Evolutionary conservation across 2,329 filamentous ascomycete genomes (phyloP).

Genomic region (Didymella keratinophila): DNA sequence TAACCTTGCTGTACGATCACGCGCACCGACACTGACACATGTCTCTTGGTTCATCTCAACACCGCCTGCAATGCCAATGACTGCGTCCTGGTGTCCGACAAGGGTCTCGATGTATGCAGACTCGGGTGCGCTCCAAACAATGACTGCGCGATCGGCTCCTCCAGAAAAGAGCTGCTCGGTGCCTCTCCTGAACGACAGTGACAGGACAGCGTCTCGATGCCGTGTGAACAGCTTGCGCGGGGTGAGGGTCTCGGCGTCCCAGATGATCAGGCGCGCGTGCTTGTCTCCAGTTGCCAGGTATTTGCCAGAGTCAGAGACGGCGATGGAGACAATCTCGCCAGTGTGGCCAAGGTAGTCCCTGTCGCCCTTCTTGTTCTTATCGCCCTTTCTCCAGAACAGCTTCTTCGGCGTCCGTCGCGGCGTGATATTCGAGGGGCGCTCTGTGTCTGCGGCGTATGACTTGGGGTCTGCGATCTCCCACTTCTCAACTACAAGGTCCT

Average conservation of each 20-base stretch:
- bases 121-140: slow-evolving; percentile 92
- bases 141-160: slow-evolving; percentile 90
- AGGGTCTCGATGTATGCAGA: slow-evolving; percentile 94
- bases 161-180: slow-evolving; percentile 92
- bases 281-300: slow-evolving; percentile 89
- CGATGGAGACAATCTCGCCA: slow-evolving; percentile 80
- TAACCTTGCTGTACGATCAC: slow-evolving; percentile 88
- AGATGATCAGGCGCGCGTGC: slow-evolving; percentile 85
- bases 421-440: slow-evolving; percentile 52
- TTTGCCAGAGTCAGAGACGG: slow-evolving; percentile 86
- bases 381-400: slow-evolving; percentile 69
- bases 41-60: slow-evolving; percentile 76
- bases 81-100: slow-evolving; percentile 93
- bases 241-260: slow-evolving; percentile 80
- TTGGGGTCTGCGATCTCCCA: slow-evolving; percentile 77
- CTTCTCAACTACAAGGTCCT: slow-evolving; percentile 84
- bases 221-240: slow-evolving; percentile 87
- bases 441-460: slow-evolving; percentile 33
- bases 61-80: slow-evolving; percentile 75
- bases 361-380: slow-evolving; percentile 66
- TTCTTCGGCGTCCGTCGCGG: slow-evolving; percentile 69
- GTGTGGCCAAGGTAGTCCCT: slow-evolving; percentile 74
- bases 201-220: slow-evolving; percentile 86
- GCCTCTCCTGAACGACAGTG: slow-evolving; percentile 82
- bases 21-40: slow-evolving; percentile 87